These are phyloP conservation scores for Candida endomychidarum DNA, from an alignment of 805 yeast genomes.

Conservation along the genomic window DNA sequence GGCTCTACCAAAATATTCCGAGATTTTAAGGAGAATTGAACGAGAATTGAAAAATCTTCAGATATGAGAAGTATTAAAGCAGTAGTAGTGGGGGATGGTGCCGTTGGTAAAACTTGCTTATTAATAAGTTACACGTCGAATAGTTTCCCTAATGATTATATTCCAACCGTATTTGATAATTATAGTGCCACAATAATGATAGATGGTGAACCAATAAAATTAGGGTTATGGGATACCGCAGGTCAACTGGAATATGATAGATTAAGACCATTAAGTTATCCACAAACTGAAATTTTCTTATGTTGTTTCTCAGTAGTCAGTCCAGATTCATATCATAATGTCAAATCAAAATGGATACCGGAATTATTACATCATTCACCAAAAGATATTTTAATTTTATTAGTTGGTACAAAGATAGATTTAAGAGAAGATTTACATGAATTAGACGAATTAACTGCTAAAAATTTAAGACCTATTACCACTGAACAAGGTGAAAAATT, in stretches of 20 bases:
- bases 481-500: conserved; percentile 60
- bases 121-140: conserved; percentile 88
- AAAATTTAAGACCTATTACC: conserved; percentile 61
- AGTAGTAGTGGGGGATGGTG: conserved; percentile 94
- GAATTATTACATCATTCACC: conserved; percentile 85
- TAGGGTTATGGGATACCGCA: conserved; percentile 95
- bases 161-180: conserved; percentile 93
- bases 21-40: conserved; percentile 2
- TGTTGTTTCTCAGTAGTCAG: conserved; percentile 83
- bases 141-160: conserved; percentile 89
- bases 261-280: conserved; percentile 84
- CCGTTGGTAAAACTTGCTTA: conserved; percentile 91
- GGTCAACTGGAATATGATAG: conserved; percentile 93
- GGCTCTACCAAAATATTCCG: neutral
- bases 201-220: conserved; percentile 76
- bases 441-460: conserved; percentile 64
- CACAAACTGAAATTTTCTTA: conserved; percentile 86
- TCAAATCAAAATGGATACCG: conserved; percentile 74
- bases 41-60: conserved; percentile 3
- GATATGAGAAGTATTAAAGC: conserved; percentile 84
- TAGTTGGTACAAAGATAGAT: conserved; percentile 89
- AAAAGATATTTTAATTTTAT: conserved; percentile 60
- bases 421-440: conserved; percentile 78
- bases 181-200: conserved; percentile 84
- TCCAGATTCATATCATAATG: conserved; percentile 78